Conservation (phyloP, 257 asterid species). For the Perilla frutescens region DNA sequence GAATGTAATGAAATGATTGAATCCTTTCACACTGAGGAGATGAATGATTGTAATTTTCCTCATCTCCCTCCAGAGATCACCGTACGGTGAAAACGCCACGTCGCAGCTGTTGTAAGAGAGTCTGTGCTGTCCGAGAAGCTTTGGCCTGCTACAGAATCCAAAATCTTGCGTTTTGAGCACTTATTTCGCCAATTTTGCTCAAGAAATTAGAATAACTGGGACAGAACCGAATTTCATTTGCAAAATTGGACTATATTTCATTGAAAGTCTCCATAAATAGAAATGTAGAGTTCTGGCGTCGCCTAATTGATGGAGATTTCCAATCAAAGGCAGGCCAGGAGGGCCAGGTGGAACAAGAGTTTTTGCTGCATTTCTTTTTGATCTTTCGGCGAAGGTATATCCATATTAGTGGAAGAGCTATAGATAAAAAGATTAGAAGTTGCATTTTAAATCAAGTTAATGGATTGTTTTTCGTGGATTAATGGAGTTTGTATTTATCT, state of each 20-base stretch:
- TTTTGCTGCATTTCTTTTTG: neutral
- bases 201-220: neutral
- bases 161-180: slow-evolving; percentile 9
- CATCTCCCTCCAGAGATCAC: neutral
- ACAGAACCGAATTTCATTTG: neutral
- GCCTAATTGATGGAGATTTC: slow-evolving; percentile 3
- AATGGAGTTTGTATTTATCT: too few species aligned
- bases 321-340: neutral
- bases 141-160: neutral
- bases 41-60: neutral
- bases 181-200: neutral
- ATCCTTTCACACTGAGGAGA: neutral
- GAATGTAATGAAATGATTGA: neutral
- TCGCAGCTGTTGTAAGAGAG: neutral
- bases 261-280: neutral
- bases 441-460: neutral
- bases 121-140: neutral
- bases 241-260: neutral
- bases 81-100: neutral
- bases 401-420: neutral
- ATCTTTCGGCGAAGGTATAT: neutral
- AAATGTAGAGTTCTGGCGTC: neutral
- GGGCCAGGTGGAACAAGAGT: neutral
- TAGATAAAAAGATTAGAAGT: neutral
- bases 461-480: too few species aligned